phyloP scores from a whole-genome alignment of 2,329 filamentous ascomycete genomes.

The Fusarium luffae region DNA sequence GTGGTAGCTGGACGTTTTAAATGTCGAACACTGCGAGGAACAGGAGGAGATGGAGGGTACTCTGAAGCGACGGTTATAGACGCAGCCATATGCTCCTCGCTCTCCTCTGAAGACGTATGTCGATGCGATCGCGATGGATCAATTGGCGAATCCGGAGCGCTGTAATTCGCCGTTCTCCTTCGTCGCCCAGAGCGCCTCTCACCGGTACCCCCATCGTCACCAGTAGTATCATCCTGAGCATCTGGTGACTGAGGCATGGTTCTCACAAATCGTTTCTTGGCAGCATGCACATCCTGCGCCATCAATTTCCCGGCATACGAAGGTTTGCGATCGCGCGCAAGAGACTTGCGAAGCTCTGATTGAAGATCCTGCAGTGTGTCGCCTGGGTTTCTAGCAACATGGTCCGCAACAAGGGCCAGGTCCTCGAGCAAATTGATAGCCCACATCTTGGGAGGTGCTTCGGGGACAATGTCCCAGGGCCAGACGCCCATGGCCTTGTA shows the following conservation, averaged over 20 bases:
- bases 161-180: conserved; percentile 37
- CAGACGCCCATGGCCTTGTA: conserved; percentile 45
- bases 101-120: conserved; percentile 39
- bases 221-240: conserved; percentile 31
- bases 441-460: conserved; percentile 47
- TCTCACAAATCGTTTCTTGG: conserved; percentile 46
- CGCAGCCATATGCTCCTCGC: conserved; percentile 43
- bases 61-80: conserved; percentile 46
- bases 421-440: conserved; percentile 47
- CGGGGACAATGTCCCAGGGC: conserved; percentile 47
- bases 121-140: conserved; percentile 31
- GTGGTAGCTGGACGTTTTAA: conserved; percentile 38
- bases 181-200: conserved; percentile 41
- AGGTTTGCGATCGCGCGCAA: conserved; percentile 45
- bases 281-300: conserved; percentile 46
- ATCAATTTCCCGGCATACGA: conserved; percentile 47
- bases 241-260: conserved; percentile 40
- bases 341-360: conserved; percentile 42
- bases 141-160: conserved; percentile 35
- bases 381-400: conserved; percentile 43
- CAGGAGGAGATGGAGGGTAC: conserved; percentile 40
- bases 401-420: conserved; percentile 44
- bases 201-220: conserved; percentile 28
- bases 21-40: conserved; percentile 39
- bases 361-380: conserved; percentile 45